Conservation (phyloP, 805 yeast genomes). For the Priceomyces carsonii region DNA sequence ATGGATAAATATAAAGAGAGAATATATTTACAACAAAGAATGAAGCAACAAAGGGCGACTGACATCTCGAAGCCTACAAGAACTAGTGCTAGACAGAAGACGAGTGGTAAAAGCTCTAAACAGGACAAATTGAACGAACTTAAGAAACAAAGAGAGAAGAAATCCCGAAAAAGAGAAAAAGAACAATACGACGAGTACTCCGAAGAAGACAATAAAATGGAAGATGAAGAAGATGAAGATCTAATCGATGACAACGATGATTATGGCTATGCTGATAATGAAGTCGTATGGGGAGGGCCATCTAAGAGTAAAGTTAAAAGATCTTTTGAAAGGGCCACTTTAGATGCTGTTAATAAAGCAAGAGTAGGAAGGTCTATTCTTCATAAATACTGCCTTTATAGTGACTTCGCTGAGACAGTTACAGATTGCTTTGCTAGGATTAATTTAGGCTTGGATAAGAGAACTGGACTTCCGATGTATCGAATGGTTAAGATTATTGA, state of each 20-base stretch:
- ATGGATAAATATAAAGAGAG: conserved; percentile 87
- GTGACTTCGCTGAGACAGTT: conserved; percentile 70
- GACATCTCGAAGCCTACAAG: conserved; percentile 32
- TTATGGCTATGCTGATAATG: conserved; percentile 30
- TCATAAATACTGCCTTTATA: conserved; percentile 75
- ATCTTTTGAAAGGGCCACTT: conserved; percentile 45
- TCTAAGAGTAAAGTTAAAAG: conserved; percentile 19
- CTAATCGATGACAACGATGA: conserved; percentile 40
- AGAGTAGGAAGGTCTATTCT: conserved; percentile 78
- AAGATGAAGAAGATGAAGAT: conserved; percentile 46
- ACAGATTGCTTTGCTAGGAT: conserved; percentile 80
- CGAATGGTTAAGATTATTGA: conserved; percentile 82
- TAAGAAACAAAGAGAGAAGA: conserved; percentile 73
- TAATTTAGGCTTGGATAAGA: conserved; percentile 71
- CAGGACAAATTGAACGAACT: conserved; percentile 67
- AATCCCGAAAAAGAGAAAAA: conserved; percentile 41
- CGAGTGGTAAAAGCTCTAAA: conserved; percentile 37
- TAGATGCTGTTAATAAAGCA: conserved; percentile 68
- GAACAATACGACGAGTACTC: conserved; percentile 41
- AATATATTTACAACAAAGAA: conserved; percentile 79
- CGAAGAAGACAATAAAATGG: conserved; percentile 44
- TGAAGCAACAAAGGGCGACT: conserved; percentile 49
- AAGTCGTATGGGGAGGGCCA: conserved; percentile 38
- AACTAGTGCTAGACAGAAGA: conserved; percentile 35
- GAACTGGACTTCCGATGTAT: conserved; percentile 65